phyloP scores from a whole-genome alignment of 176 grass and related monocot genomes.

The Bonia amplexicaulis region DNA sequence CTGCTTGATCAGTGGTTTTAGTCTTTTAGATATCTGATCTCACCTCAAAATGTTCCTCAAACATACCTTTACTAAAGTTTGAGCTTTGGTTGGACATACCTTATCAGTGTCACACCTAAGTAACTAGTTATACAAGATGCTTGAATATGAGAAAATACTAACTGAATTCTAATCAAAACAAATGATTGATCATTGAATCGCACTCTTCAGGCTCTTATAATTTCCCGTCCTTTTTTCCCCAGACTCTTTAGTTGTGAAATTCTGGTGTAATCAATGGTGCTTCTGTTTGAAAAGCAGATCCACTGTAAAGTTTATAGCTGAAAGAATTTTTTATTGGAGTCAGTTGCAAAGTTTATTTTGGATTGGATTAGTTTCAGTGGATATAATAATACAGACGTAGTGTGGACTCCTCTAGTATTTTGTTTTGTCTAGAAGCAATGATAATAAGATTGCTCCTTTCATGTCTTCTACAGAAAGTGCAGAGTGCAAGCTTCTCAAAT shows the following conservation, averaged over 20 bases:
- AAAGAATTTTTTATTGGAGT: neutral
- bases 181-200: neutral
- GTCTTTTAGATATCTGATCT: neutral
- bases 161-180: neutral
- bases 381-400: neutral
- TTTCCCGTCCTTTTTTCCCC: neutral
- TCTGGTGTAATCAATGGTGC: neutral
- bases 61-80: neutral
- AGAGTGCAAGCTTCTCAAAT: constrained; percentile 10
- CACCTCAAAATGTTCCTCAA: neutral
- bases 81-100: constrained; percentile 3
- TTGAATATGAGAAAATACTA: constrained; percentile 22
- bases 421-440: constrained; percentile 5
- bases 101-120: neutral
- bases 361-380: neutral
- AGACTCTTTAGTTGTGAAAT: neutral
- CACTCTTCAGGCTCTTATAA: neutral
- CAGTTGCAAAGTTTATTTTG: constrained; percentile 1
- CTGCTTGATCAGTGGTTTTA: neutral
- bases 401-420: neutral
- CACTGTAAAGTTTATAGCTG: neutral
- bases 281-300: constrained; percentile 2
- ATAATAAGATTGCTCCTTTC: neutral
- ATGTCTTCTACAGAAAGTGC: constrained; percentile 43
- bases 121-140: constrained; percentile 8